Evolutionary conservation across 192 early-diverging fungal species (phyloP).

Genomic region (Coemansia sp.): DNA sequence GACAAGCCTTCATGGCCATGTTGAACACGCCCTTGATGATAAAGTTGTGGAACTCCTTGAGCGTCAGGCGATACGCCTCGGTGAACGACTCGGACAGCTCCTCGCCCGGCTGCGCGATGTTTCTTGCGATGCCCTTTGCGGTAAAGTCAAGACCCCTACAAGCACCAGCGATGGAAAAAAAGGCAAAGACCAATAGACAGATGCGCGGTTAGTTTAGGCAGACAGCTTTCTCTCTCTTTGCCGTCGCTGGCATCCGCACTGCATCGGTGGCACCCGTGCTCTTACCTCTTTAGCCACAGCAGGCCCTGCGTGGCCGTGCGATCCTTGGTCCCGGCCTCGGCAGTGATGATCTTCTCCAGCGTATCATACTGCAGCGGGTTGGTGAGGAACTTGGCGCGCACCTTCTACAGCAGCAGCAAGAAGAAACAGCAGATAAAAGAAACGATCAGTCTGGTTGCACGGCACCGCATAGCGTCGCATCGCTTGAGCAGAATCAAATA

Average conservation of each 20-base stretch:
- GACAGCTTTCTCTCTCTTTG: no score
- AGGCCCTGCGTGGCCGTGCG: conserved; percentile 85
- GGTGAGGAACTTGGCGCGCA: conserved; percentile 66
- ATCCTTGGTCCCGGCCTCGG: conserved; percentile 76
- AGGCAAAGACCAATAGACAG: no score
- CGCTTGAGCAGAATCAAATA: no score
- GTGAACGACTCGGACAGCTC: conserved; percentile 72
- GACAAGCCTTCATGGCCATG: conserved; percentile 87
- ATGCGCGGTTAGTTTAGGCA: no score
- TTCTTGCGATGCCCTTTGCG: conserved; percentile 64
- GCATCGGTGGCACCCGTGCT: no score
- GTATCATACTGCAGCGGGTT: conserved; percentile 70
- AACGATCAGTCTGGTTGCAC: neutral
- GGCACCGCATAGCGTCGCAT: no score
- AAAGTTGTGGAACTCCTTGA: conserved; percentile 68
- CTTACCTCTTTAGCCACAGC: conserved; percentile 87
- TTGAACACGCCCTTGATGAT: conserved; percentile 65
- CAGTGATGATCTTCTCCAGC: conserved; percentile 75
- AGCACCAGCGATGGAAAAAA: no score
- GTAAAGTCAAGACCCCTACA: conserved; percentile 75
- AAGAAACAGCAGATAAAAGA: conserved; percentile 3
- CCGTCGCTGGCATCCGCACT: no score
- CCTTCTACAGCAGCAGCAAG: conserved; percentile 26
- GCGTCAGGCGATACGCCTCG: conserved; percentile 66
- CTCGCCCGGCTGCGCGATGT: conserved; percentile 53